phyloP scores from a whole-genome alignment of 1,284 basidiomycete genomes.

The Naganishia cerealis region DNA sequence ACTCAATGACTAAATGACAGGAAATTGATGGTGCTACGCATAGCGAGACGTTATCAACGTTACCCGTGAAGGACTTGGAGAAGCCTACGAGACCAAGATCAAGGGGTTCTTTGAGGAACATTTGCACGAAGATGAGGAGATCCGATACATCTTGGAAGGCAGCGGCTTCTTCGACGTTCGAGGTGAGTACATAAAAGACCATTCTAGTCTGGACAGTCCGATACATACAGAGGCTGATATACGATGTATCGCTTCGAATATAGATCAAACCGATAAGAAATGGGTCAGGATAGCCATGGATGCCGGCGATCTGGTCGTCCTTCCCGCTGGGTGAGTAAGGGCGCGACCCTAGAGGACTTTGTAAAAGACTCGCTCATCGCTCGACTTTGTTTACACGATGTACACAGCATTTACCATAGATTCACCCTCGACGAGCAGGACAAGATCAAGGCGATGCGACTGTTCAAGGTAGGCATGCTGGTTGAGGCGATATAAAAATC shows the following conservation, averaged over 20 bases:
- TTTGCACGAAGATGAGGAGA: constrained; percentile 88
- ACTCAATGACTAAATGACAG: not conserved
- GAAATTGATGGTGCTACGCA: not conserved
- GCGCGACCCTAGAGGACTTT: no score
- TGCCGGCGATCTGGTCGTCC: constrained; percentile 70
- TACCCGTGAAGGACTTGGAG: constrained; percentile 71
- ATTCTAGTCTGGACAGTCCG: not conserved
- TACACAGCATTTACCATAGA: constrained; percentile 69
- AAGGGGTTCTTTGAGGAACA: constrained; percentile 81
- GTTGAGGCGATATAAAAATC: not conserved
- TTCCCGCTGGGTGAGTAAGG: constrained; percentile 64
- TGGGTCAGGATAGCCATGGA: constrained; percentile 73
- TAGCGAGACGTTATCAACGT: constrained; percentile 69
- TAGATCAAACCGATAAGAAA: constrained; percentile 55
- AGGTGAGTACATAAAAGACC: constrained; percentile 55
- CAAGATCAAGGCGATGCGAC: constrained; percentile 67
- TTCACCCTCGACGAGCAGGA: constrained; percentile 75
- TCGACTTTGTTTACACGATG: not conserved
- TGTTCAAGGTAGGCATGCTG: constrained; percentile 66
- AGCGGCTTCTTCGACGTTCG: constrained; percentile 82
- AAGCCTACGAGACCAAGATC: constrained; percentile 73
- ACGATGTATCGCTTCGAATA: constrained; percentile 49
- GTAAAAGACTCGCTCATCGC: not conserved
- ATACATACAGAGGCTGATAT: not conserved
- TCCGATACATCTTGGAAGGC: constrained; percentile 76